A percentile compares a stretch with the other conserved stretches of the same genome.
phyloP scores from a whole-genome alignment of 2,329 filamentous ascomycete genomes.

The Anisogramma anomala region DNA sequence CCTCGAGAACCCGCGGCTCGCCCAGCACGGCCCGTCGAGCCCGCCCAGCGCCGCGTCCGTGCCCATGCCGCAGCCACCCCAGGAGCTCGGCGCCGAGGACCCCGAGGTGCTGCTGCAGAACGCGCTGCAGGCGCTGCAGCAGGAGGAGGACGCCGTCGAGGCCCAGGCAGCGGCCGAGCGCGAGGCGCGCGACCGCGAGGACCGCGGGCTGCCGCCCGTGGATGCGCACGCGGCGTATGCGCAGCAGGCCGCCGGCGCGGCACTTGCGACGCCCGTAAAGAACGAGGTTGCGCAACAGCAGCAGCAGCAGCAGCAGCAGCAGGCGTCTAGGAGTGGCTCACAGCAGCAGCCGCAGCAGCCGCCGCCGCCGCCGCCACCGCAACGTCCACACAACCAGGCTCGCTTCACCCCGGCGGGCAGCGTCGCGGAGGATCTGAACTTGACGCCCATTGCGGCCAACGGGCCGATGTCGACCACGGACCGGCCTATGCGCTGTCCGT shows the following conservation, averaged over 20 bases:
- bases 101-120: slow-evolving; percentile 48
- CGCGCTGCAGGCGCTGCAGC: slow-evolving; percentile 45
- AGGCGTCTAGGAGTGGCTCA: too few species aligned
- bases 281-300: slow-evolving; percentile 10
- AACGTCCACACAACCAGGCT: not conserved
- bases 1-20: slow-evolving; percentile 22
- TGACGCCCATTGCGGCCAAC: slow-evolving; percentile 44
- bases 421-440: slow-evolving; percentile 33
- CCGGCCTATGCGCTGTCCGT: slow-evolving; percentile 44
- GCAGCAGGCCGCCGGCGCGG: slow-evolving; percentile 16
- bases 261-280: slow-evolving; percentile 16
- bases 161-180: slow-evolving; percentile 43
- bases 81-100: slow-evolving; percentile 41
- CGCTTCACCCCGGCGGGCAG: slow-evolving; percentile 3
- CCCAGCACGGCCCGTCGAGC: slow-evolving; percentile 13
- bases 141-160: slow-evolving; percentile 47
- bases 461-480: slow-evolving; percentile 35
- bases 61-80: slow-evolving; percentile 17
- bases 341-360: slow-evolving; percentile 14
- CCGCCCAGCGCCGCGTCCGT: slow-evolving; percentile 8
- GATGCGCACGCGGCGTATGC: slow-evolving; percentile 9
- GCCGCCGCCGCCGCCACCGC: slow-evolving; percentile 17
- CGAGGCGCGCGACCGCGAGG: slow-evolving; percentile 39
- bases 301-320: slow-evolving; percentile 3
- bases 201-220: slow-evolving; percentile 26